Evolutionary conservation across 129 eudicot species (phyloP).

Genomic region (Flaveria robusta): DNA sequence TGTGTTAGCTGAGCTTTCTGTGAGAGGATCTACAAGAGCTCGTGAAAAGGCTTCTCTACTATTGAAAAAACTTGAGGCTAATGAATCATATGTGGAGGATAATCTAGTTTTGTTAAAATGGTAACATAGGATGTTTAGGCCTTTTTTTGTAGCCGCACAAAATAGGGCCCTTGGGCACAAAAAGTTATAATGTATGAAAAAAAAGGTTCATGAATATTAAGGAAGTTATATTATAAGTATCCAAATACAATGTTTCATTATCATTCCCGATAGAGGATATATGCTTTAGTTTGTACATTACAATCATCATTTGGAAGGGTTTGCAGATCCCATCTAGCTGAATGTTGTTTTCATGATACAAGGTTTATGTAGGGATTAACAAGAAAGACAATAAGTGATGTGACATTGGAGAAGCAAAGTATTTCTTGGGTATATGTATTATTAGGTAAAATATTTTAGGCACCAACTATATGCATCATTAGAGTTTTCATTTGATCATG

Average conservation of each 20-base stretch:
- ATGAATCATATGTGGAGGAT: constrained; percentile 36
- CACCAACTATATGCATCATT: constrained; percentile 6
- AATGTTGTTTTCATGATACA: background rate
- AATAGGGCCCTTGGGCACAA: background rate
- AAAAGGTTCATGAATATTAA: background rate
- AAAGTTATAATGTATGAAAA: background rate
- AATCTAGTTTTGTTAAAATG: constrained; percentile 30
- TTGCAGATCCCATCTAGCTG: constrained; percentile 6
- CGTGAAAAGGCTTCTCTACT: constrained; percentile 64
- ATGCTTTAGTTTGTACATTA: background rate
- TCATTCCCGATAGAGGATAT: too few species aligned
- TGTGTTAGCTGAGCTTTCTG: constrained; percentile 70
- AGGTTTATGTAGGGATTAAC: background rate
- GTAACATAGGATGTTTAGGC: constrained; percentile 35
- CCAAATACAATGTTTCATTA: too few species aligned
- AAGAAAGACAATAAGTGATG: background rate
- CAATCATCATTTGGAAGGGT: background rate
- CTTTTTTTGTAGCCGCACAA: background rate
- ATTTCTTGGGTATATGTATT: too few species aligned
- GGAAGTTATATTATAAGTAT: background rate
- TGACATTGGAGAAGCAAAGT: background rate
- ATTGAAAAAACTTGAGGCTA: constrained; percentile 63
- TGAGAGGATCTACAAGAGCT: constrained; percentile 65
- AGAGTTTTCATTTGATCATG: background rate
- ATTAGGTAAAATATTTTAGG: background rate